phyloP scores from a whole-genome alignment of 2,329 filamentous ascomycete genomes.

The Trichoderma koningiopsis region DNA sequence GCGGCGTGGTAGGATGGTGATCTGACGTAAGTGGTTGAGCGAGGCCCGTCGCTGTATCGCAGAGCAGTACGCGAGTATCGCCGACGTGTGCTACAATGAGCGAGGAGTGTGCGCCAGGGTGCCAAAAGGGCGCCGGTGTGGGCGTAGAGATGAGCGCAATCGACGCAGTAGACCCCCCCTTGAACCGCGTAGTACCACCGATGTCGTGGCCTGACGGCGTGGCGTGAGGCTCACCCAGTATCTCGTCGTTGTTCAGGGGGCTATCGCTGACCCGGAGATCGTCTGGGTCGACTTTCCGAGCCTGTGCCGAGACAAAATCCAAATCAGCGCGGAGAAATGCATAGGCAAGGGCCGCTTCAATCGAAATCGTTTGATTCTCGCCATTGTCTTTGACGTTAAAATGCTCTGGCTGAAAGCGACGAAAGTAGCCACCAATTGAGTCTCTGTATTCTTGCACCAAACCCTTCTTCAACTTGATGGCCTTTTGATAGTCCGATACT shows the following conservation, averaged over 20 bases:
- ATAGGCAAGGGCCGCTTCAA: constrained; percentile 83
- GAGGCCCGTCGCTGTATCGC: constrained; percentile 78
- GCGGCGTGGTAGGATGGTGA: constrained; percentile 87
- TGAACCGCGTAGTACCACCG: constrained; percentile 77
- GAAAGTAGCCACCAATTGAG: constrained; percentile 91
- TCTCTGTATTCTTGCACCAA: constrained; percentile 78
- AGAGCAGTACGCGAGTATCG: constrained; percentile 88
- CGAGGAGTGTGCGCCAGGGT: constrained; percentile 81
- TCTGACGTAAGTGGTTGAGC: constrained; percentile 83
- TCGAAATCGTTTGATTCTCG: constrained; percentile 48
- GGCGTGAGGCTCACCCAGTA: constrained; percentile 65
- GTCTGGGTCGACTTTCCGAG: constrained; percentile 73
- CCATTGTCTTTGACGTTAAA: constrained; percentile 55
- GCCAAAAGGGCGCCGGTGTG: constrained; percentile 91
- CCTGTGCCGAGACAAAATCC: constrained; percentile 90
- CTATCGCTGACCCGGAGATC: constrained; percentile 71
- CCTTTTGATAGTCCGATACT: constrained; percentile 59
- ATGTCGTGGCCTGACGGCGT: constrained; percentile 64
- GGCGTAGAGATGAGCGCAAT: constrained; percentile 90
- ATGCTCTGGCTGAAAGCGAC: constrained; percentile 80
- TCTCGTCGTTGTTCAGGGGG: constrained; percentile 82
- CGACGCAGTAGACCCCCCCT: constrained; percentile 90
- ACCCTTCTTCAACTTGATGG: constrained; percentile 67
- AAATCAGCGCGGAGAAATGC: constrained; percentile 92
- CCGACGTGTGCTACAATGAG: constrained; percentile 88